Percentiles rank a stretch among this genome's conserved stretches.
phyloP scores from a whole-genome alignment of 1,284 basidiomycete genomes.

The Meira miltonrushii region DNA sequence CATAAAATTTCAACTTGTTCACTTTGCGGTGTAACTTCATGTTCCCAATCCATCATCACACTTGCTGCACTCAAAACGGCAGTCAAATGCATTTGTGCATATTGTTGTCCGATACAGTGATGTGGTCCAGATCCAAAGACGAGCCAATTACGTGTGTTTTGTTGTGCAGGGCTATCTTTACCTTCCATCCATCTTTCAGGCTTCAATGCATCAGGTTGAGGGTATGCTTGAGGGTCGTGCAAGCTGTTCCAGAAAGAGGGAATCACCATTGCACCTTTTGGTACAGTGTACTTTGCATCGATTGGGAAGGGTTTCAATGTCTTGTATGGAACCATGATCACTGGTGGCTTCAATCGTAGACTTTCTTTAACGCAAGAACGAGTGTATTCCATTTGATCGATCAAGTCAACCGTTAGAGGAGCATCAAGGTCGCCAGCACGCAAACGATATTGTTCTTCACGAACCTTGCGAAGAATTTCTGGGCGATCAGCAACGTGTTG shows the following conservation, averaged over 20 bases:
- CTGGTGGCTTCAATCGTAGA: constrained; percentile 77
- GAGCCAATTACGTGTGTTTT: constrained; percentile 88
- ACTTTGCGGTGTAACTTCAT: constrained; percentile 72
- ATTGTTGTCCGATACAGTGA: constrained; percentile 82
- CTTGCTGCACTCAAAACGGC: constrained; percentile 79
- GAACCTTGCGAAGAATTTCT: constrained; percentile 78
- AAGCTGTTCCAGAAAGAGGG: constrained; percentile 88
- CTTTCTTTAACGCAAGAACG: constrained; percentile 88
- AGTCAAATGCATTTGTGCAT: constrained; percentile 85
- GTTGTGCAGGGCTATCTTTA: constrained; percentile 67
- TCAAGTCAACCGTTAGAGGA: constrained; percentile 78
- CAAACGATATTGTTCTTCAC: constrained; percentile 81
- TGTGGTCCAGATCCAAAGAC: constrained; percentile 86
- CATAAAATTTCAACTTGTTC: constrained; percentile 65
- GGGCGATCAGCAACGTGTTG: constrained; percentile 92
- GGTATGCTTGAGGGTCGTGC: constrained; percentile 82
- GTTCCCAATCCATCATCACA: constrained; percentile 79
- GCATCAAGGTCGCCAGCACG: constrained; percentile 73
- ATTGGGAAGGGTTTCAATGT: constrained; percentile 86
- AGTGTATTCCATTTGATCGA: constrained; percentile 90
- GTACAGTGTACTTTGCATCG: constrained; percentile 80
- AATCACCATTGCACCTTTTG: constrained; percentile 86
- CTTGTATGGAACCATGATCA: constrained; percentile 79
- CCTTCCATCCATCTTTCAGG: constrained; percentile 93
- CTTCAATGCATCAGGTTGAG: constrained; percentile 73